Evolutionary conservation across 2,329 filamentous ascomycete species (phyloP), one percentile per base, ranked within the genome.

Genomic region (Trichophyton rubrum): DNA sequence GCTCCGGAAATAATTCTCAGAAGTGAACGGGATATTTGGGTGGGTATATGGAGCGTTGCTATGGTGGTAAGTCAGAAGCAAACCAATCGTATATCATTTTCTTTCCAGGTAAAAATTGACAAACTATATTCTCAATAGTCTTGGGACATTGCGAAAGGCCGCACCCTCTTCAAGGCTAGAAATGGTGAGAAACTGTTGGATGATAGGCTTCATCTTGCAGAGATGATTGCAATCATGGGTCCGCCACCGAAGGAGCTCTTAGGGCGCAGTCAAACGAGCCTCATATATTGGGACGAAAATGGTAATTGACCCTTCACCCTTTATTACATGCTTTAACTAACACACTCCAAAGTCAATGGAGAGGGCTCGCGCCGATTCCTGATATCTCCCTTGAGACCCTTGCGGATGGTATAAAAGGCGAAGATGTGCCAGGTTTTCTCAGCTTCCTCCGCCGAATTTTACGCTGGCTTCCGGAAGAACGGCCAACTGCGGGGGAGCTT

Each of bases 11-110:
- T 68, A 4, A 61, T 67, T 15, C 53, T 66, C 9, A 60, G 62
- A 9, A 69, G 68, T 63, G 38, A 62, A 22, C 69, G 67, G 68
- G 65, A 64, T 24, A 56, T 59, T 3, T 62, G 62, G 43, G 61
- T 67, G 41, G 68, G 68, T 60, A 66, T 68, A 8, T 70, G 68
- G 66, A 64, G 62, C 41, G 58, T 68, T 51, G 68, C 62, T n/a
- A 59, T 65, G 24, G 63, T 69, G 61, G 66, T 68, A 64, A 45
- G 64, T 56, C 3, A 35, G 24, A 56, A 56, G 51, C 6, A 24
- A 17, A 56, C 8, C 11, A n/a, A 20, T 59, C 11, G 49, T 35
- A 49, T 33, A 22, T 35, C 13, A 13, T n/a, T 55, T 22, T 15
- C 7, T 17, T 11, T 9, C 43, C n/a, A 24, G 20, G 43, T 20